These are phyloP conservation scores for Metarhizium robertsii DNA, from an alignment of 2,329 filamentous ascomycete genomes.

Conservation along the genomic window DNA sequence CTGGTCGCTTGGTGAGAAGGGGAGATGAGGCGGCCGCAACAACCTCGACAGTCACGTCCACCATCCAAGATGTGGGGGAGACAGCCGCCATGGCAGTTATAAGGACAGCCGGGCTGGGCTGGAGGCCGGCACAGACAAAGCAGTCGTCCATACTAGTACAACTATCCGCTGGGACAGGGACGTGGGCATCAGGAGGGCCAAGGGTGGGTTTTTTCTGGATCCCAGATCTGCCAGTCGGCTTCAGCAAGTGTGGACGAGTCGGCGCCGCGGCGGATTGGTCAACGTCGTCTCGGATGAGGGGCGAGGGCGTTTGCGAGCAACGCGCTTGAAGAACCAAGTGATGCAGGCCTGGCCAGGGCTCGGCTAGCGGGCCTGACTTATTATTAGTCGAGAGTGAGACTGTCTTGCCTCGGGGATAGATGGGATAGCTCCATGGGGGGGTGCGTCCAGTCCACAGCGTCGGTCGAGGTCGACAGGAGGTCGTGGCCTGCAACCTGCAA, in stretches of 20 bases:
- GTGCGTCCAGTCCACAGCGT: too few species aligned
- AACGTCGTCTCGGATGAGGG: not conserved
- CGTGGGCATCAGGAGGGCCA: not conserved
- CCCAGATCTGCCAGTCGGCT: constrained; percentile 2
- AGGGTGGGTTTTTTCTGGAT: not conserved
- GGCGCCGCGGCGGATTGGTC: not conserved
- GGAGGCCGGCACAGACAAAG: not conserved
- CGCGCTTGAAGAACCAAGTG: not conserved
- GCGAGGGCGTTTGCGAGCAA: not conserved
- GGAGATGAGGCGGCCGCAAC: not conserved
- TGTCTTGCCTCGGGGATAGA: not conserved
- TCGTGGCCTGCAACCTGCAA: too few species aligned
- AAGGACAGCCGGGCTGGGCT: not conserved
- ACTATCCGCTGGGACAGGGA: not conserved
- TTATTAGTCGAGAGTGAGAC: not conserved
- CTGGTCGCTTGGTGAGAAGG: not conserved
- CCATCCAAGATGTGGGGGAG: not conserved
- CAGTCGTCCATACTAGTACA: not conserved
- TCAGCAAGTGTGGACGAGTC: not conserved
- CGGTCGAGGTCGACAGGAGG: too few species aligned
- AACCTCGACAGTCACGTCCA: not conserved
- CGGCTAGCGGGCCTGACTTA: not conserved
- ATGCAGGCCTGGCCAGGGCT: not conserved
- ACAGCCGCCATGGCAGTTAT: not conserved
- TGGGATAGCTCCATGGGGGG: not conserved